A percentile compares a stretch with the other conserved stretches of the same genome.
phyloP scores from a whole-genome alignment of 2,329 filamentous ascomycete species.

The Alternaria gansuensis region DNA sequence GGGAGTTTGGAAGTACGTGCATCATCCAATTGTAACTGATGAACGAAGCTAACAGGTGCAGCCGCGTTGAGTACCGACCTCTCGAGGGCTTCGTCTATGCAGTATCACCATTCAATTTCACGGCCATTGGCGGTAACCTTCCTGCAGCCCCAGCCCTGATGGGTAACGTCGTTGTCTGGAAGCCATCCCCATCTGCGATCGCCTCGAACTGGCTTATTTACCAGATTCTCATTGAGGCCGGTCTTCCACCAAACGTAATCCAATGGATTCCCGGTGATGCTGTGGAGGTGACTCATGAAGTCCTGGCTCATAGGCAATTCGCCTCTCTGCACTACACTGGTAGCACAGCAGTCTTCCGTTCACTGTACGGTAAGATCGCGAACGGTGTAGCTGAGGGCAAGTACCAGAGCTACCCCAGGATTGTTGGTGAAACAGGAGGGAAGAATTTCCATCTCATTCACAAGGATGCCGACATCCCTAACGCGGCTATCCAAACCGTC shows the following conservation, averaged over 20 bases:
- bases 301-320: slow-evolving; percentile 80
- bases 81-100: slow-evolving; percentile 97
- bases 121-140: slow-evolving; percentile 89
- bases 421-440: slow-evolving; percentile 89
- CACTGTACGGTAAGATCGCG: slow-evolving; percentile 86
- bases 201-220: slow-evolving; percentile 92
- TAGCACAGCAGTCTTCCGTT: slow-evolving; percentile 88
- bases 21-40: neutral
- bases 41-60: slow-evolving; percentile 41
- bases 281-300: slow-evolving; percentile 79
- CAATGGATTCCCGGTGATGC: slow-evolving; percentile 93
- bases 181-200: slow-evolving; percentile 89
- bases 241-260: slow-evolving; percentile 86
- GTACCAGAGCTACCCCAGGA: slow-evolving; percentile 85
- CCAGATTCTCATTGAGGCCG: slow-evolving; percentile 89
- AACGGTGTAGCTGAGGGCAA: slow-evolving; percentile 80
- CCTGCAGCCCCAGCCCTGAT: slow-evolving; percentile 83
- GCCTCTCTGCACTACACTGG: slow-evolving; percentile 95
- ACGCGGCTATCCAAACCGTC: slow-evolving; percentile 82
- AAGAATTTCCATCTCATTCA: slow-evolving; percentile 94
- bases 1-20: slow-evolving; percentile 80
- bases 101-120: slow-evolving; percentile 96
- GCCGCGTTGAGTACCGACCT: slow-evolving; percentile 83
- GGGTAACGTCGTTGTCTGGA: slow-evolving; percentile 96
- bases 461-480: slow-evolving; percentile 76